Evolutionary conservation across 2,329 filamentous ascomycete genomes (phyloP).

Genomic region (Drechslerella coelobrocha): DNA sequence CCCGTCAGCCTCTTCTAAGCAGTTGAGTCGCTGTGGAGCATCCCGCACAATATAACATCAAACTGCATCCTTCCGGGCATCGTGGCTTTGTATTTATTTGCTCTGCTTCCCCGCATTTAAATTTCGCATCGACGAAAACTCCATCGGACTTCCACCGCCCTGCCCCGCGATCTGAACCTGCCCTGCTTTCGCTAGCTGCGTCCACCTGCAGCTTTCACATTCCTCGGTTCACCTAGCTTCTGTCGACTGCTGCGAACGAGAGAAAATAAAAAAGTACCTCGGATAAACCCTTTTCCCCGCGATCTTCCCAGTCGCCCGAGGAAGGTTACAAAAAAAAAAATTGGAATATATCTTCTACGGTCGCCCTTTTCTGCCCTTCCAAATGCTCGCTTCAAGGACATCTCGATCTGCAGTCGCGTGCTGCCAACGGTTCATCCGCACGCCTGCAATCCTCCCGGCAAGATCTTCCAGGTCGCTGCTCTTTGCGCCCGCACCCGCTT

Average conservation of each 20-base stretch:
- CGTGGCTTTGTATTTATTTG: background rate
- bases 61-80: too few relatives aligned
- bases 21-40: background rate
- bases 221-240: conserved; percentile 3
- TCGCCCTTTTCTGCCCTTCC: conserved; percentile 1
- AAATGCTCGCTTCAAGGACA: conserved; percentile 38
- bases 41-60: background rate
- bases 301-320: conserved; percentile 32
- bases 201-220: conserved; percentile 23
- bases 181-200: too few relatives aligned
- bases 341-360: conserved; percentile 21
- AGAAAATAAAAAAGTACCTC: conserved; percentile 29
- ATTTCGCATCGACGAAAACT: too few relatives aligned
- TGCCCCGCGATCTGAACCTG: too few relatives aligned
- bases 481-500: conserved; percentile 15
- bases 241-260: background rate
- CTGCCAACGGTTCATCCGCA: conserved; percentile 34
- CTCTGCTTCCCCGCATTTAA: conserved; percentile 33
- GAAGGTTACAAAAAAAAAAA: conserved; percentile 10
- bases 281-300: conserved; percentile 29
- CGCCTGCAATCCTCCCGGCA: conserved; percentile 22
- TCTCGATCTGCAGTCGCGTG: conserved; percentile 36
- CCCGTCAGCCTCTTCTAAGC: background rate
- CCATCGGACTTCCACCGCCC: too few relatives aligned
- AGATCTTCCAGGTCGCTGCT: conserved; percentile 43